Conservation (phyloP, 1,284 basidiomycete genomes). For the Ganoderma meredithae region DNA sequence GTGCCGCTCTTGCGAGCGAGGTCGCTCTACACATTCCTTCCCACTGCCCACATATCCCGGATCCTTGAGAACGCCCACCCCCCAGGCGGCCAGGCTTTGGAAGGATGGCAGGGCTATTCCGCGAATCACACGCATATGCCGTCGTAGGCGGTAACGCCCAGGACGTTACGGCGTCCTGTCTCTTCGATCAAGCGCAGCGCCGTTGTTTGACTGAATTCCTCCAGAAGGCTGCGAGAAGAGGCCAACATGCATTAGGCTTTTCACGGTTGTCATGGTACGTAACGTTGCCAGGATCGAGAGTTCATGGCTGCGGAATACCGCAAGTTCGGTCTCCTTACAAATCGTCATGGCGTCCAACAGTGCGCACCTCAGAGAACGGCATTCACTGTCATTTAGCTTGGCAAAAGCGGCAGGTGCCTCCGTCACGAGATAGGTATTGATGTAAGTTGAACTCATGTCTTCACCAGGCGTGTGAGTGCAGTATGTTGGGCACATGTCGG, state of each 20-base stretch:
- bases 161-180: slow-evolving; percentile 36
- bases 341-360: neutral
- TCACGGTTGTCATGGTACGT: slow-evolving; percentile 22
- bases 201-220: slow-evolving; percentile 36
- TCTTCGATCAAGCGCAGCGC: slow-evolving; percentile 37
- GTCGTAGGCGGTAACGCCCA: slow-evolving; percentile 36
- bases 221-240: neutral
- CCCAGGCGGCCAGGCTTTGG: slow-evolving; percentile 39
- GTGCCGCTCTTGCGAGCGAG: slow-evolving; percentile 13
- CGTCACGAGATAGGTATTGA: slow-evolving; percentile 26
- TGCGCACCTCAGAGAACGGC: slow-evolving; percentile 33
- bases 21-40: slow-evolving; percentile 34
- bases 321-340: neutral
- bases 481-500: slow-evolving; percentile 23
- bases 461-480: slow-evolving; percentile 28
- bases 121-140: slow-evolving; percentile 31
- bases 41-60: slow-evolving; percentile 40
- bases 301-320: slow-evolving; percentile 26
- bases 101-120: slow-evolving; percentile 12
- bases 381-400: neutral
- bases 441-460: slow-evolving; percentile 11
- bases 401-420: slow-evolving; percentile 32
- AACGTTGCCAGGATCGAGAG: slow-evolving; percentile 29
- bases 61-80: slow-evolving; percentile 37
- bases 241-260: slow-evolving; percentile 27